Percentiles rank a stretch among this genome's conserved stretches.
These are phyloP conservation scores for Hypoxylon sp. DNA, from an alignment of 2,329 filamentous ascomycete genomes.

Conservation along the genomic window DNA sequence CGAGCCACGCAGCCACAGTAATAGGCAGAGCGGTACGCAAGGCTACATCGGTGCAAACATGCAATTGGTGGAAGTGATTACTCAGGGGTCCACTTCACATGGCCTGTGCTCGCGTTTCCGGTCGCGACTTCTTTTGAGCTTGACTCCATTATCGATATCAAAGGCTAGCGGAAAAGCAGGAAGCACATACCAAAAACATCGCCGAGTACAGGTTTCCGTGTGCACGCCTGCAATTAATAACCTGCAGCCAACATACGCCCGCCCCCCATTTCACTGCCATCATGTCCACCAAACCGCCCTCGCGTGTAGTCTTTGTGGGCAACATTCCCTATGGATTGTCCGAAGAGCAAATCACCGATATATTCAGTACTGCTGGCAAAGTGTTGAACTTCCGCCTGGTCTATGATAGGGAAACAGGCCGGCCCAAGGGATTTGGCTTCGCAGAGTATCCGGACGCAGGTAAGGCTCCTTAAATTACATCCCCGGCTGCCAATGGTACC, in stretches of 20 bases:
- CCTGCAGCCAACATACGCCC: slow-evolving; percentile 1
- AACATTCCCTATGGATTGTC: slow-evolving; percentile 82
- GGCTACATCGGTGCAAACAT: not conserved
- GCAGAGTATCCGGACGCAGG: slow-evolving; percentile 95
- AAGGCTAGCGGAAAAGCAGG: not conserved
- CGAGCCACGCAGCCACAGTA: too few relatives aligned
- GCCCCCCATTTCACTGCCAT: slow-evolving; percentile 46
- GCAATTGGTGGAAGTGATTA: not conserved
- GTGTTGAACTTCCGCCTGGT: slow-evolving; percentile 94
- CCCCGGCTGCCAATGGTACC: not conserved
- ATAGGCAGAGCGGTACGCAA: not conserved
- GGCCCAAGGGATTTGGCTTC: slow-evolving; percentile 97
- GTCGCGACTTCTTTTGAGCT: slow-evolving; percentile 20
- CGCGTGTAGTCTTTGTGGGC: slow-evolving; percentile 85
- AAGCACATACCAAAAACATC: not conserved
- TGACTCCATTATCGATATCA: slow-evolving; percentile 19
- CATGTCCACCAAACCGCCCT: slow-evolving; percentile 82
- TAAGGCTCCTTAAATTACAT: slow-evolving; percentile 51
- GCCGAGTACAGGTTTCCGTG: not conserved
- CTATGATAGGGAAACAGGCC: slow-evolving; percentile 94
- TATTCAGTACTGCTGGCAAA: slow-evolving; percentile 90
- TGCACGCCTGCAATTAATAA: not conserved
- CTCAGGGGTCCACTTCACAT: not conserved
- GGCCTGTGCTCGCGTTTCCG: not conserved
- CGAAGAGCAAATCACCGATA: slow-evolving; percentile 95